These are phyloP conservation scores for Pelargonium nanum DNA, from an alignment of 345 rosid species.

Conservation along the genomic window DNA sequence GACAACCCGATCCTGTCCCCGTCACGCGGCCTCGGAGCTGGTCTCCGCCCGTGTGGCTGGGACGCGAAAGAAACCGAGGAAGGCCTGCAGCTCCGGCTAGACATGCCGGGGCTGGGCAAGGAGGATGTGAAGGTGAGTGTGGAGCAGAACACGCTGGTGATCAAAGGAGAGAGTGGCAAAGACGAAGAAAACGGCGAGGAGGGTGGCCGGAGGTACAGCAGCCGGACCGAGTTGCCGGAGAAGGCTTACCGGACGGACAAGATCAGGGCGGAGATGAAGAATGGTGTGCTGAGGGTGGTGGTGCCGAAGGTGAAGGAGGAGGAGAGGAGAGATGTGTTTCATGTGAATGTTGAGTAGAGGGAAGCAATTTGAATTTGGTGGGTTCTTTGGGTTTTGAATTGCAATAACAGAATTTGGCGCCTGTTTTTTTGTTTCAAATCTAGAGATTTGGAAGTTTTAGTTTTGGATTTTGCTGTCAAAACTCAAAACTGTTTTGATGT, in stretches of 20 bases:
- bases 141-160: constrained; percentile 49
- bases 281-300: constrained; percentile 66
- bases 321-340: constrained; percentile 37
- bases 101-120: constrained; percentile 39
- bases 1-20: constrained; percentile 34
- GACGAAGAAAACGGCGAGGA: constrained; percentile 34
- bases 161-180: constrained; percentile 44
- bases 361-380: too few relatives aligned
- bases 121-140: constrained; percentile 30
- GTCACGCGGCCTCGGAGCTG: constrained; percentile 29
- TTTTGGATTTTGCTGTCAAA: too few relatives aligned
- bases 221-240: constrained; percentile 37
- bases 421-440: too few relatives aligned
- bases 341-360: constrained; percentile 35
- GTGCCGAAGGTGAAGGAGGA: constrained; percentile 68
- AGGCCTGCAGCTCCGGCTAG: constrained; percentile 18
- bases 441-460: too few relatives aligned
- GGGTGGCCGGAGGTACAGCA: constrained; percentile 30
- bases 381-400: too few relatives aligned
- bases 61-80: constrained; percentile 37
- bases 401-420: too few relatives aligned
- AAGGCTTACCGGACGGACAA: constrained; percentile 30
- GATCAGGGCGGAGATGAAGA: constrained; percentile 86
- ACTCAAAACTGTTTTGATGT: too few relatives aligned
- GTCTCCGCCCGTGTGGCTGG: constrained; percentile 30